These are phyloP conservation scores for Tulasnella sp. DNA, from an alignment of 768 basidiomycete species.

Conservation along the genomic window DNA sequence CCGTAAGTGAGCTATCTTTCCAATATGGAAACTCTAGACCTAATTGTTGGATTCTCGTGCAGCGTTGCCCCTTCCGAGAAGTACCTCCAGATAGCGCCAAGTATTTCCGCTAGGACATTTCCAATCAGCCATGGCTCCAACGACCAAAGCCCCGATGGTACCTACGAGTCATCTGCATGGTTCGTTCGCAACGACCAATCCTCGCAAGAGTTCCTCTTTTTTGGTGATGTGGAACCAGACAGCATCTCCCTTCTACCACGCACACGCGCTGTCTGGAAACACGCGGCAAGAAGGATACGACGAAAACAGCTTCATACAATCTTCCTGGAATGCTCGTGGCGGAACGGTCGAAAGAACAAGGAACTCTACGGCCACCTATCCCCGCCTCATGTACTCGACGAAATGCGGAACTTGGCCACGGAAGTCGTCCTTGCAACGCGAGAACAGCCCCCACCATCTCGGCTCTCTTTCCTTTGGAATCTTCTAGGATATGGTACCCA, in stretches of 20 bases:
- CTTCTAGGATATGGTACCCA: neutral
- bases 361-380: conserved; percentile 79
- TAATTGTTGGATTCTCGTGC: conserved; percentile 21
- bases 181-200: conserved; percentile 60
- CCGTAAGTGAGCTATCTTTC: conserved; percentile 39
- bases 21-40: conserved; percentile 2
- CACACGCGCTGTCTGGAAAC: conserved; percentile 69
- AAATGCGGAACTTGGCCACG: conserved; percentile 59
- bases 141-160: conserved; percentile 33
- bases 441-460: conserved; percentile 31
- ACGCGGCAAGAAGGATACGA: conserved; percentile 64
- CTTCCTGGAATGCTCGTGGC: conserved; percentile 94
- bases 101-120: conserved; percentile 58
- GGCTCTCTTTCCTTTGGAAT: conserved; percentile 24
- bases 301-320: conserved; percentile 60
- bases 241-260: conserved; percentile 51
- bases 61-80: conserved; percentile 47
- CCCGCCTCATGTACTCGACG: conserved; percentile 68
- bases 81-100: conserved; percentile 46
- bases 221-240: conserved; percentile 91
- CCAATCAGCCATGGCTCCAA: conserved; percentile 60
- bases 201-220: conserved; percentile 74
- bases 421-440: conserved; percentile 46
- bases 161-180: conserved; percentile 75
- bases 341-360: conserved; percentile 57